Conservation (phyloP, 108 stramenopile genomes). For the Pseudonitzschia multiseries region DNA sequence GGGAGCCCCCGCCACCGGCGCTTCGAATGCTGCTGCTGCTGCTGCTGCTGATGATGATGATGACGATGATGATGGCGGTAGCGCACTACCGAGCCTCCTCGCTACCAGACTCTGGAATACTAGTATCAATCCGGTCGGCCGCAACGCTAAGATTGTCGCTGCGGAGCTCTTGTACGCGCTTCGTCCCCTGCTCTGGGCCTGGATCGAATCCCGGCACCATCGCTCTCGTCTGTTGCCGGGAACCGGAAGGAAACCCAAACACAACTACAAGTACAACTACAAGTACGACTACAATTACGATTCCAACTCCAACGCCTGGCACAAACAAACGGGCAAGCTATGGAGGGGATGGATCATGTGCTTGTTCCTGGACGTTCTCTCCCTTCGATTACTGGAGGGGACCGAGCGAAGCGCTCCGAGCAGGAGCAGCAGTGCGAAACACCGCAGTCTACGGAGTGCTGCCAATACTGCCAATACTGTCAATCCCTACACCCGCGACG, state of each 20-base stretch:
- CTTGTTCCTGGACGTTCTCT: constrained; percentile 38
- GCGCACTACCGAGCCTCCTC: background rate
- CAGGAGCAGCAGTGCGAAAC: background rate
- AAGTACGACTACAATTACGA: too few relatives aligned
- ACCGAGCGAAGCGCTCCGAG: background rate
- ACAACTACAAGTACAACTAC: too few relatives aligned
- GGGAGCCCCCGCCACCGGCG: background rate
- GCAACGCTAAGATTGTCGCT: background rate
- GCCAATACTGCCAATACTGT: background rate
- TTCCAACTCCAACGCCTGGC: background rate
- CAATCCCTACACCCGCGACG: constrained; percentile 21
- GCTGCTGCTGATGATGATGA: background rate
- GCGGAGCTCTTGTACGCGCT: constrained; percentile 45
- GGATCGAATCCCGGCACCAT: constrained; percentile 19
- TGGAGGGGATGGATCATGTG: constrained; percentile 25
- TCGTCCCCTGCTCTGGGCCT: constrained; percentile 44
- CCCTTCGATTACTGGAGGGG: constrained; percentile 25
- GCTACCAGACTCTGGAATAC: background rate
- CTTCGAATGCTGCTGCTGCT: background rate
- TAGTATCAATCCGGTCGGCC: background rate
- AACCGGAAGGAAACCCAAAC: too few relatives aligned
- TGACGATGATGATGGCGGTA: background rate
- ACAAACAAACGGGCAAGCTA: background rate
- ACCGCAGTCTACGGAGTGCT: too few relatives aligned
- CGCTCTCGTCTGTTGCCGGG: background rate